Conservation (phyloP, 345 rosid species). For the Triadica sebifera region DNA sequence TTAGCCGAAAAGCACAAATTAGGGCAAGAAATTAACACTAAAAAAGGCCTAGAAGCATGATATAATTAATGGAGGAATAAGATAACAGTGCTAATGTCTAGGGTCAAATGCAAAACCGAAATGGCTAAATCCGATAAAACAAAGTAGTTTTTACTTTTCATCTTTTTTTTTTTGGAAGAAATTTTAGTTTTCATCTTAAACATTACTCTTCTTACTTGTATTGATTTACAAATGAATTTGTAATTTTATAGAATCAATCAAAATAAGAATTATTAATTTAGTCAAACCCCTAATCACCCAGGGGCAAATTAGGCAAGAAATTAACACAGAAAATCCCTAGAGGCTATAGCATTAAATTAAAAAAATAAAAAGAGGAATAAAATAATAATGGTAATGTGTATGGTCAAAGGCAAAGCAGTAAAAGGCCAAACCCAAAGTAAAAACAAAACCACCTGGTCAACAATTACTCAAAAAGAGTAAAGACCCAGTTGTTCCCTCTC, state of each 20-base stretch:
- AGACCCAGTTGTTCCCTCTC: constrained; percentile 8
- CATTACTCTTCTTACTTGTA: too few species aligned
- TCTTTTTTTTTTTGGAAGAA: too few species aligned
- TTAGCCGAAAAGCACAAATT: background rate
- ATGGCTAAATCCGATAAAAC: too few species aligned
- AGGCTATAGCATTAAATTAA: background rate
- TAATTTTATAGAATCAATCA: too few species aligned
- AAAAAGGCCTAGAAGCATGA: background rate
- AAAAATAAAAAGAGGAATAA: background rate
- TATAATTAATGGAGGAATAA: background rate
- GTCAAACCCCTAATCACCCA: too few species aligned
- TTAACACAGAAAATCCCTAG: too few species aligned
- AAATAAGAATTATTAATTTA: too few species aligned
- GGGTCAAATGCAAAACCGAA: too few species aligned
- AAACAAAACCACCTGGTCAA: constrained; percentile 8
- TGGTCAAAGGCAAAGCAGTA: background rate
- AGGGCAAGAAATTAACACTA: background rate
- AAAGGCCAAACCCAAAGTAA: background rate
- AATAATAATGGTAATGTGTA: background rate
- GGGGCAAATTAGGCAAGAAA: too few species aligned
- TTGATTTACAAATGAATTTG: too few species aligned
- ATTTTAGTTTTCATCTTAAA: too few species aligned
- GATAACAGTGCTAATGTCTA: background rate
- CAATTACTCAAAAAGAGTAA: constrained; percentile 6
- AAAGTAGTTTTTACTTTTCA: too few species aligned